These are phyloP conservation scores for Globisporangium rhizosaccharum DNA, from an alignment of 352 stramenopile species.

Conservation along the genomic window DNA sequence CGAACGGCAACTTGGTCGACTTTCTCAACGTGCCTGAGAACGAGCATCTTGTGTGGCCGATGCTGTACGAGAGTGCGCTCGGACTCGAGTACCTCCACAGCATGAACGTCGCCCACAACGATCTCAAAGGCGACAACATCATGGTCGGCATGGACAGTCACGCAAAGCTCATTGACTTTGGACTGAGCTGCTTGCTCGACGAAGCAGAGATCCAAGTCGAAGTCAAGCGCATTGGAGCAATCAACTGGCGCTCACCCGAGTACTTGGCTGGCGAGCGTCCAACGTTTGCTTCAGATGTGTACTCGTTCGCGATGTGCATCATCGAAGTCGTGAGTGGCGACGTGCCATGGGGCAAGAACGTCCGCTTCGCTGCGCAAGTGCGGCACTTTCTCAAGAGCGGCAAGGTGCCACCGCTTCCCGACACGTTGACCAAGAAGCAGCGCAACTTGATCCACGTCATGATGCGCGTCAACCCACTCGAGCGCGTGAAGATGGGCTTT, in stretches of 20 bases:
- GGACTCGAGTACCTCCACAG: neutral
- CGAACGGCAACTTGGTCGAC: neutral
- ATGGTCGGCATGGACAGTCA: constrained; percentile 3
- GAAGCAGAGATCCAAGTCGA: neutral
- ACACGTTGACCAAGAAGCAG: constrained; percentile 2
- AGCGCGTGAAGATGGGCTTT: constrained; percentile 1
- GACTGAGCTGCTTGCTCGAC: neutral
- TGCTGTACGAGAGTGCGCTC: neutral
- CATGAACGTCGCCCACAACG: constrained; percentile 6
- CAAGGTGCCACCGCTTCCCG: neutral
- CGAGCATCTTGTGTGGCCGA: neutral
- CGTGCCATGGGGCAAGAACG: neutral
- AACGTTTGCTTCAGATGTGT: constrained; percentile 1
- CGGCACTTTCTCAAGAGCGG: neutral
- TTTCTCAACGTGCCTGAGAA: neutral
- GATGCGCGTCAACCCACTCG: neutral
- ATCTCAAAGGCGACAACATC: constrained; percentile 21
- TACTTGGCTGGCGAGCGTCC: neutral
- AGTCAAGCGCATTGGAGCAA: neutral
- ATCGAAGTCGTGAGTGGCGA: constrained; percentile 5
- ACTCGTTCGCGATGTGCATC: constrained; percentile 9
- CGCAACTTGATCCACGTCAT: constrained; percentile 2
- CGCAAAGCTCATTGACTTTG: neutral
- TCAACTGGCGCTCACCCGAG: neutral
- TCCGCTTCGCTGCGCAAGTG: too few species aligned